phyloP scores from a whole-genome alignment of 108 stramenopile genomes.

The Fistulifera pelliculosa region DNA sequence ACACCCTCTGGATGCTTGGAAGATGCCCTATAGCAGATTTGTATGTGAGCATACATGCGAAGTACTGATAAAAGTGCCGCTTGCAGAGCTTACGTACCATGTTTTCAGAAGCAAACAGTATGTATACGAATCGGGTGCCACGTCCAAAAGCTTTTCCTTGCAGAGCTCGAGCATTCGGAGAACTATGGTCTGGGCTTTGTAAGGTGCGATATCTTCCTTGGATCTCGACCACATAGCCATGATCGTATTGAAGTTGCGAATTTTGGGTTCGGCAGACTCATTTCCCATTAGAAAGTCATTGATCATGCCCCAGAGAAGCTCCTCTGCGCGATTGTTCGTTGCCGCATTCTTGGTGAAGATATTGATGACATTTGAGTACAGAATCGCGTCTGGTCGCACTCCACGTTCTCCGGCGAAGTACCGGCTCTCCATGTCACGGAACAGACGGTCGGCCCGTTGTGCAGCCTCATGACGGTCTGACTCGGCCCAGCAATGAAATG shows the following conservation, averaged over 20 bases:
- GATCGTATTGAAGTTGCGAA: conserved; percentile 13
- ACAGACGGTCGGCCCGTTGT: conserved; percentile 5
- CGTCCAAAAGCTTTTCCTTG: background rate
- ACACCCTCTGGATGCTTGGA: conserved; percentile 1
- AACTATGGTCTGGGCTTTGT: conserved; percentile 4
- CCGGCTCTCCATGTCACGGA: conserved; percentile 8
- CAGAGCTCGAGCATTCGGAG: conserved; percentile 4
- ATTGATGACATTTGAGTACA: conserved; percentile 12
- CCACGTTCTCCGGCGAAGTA: conserved; percentile 1
- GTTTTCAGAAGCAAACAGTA: conserved; percentile 7
- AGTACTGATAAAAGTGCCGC: background rate
- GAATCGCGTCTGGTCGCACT: conserved; percentile 5
- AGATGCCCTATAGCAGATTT: background rate
- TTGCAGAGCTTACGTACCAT: conserved; percentile 6
- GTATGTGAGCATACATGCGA: background rate
- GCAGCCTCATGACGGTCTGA: conserved; percentile 6
- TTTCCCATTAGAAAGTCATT: conserved; percentile 3
- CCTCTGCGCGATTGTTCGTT: conserved; percentile 2
- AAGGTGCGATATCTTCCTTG: background rate
- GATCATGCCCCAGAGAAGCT: conserved; percentile 10
- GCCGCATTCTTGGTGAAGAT: conserved; percentile 1
- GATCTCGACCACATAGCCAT: conserved; percentile 14
- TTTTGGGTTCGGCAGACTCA: background rate
- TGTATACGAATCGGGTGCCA: conserved; percentile 4
- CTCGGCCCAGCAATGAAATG: conserved; percentile 7